phyloP scores from a whole-genome alignment of 23 red algal genomes.

The Cyanidium caldarium region DNA sequence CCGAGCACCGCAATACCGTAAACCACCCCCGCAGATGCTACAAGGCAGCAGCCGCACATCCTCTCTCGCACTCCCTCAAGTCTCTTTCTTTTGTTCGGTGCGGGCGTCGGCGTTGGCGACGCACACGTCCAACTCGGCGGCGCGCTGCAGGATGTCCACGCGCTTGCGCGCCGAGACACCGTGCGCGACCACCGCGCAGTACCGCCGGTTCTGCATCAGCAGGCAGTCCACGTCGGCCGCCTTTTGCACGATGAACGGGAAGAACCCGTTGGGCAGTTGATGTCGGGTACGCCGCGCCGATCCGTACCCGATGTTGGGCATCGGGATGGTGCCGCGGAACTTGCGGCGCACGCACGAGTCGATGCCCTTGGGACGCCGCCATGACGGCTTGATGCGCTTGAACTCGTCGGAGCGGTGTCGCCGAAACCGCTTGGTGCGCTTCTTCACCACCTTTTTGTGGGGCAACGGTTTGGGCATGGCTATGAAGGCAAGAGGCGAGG shows the following conservation, averaged over 20 bases:
- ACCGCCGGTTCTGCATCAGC: conserved; percentile 83
- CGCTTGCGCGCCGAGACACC: conserved; percentile 62
- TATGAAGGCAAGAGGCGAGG: too few relatives aligned
- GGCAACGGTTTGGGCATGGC: neutral
- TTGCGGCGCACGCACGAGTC: conserved; percentile 80
- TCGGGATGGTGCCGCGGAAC: conserved; percentile 70
- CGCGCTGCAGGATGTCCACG: conserved; percentile 66
- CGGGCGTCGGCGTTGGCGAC: conserved; percentile 66
- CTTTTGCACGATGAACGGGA: conserved; percentile 77
- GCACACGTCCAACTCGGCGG: conserved; percentile 58
- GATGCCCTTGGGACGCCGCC: conserved; percentile 93
- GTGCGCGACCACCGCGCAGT: conserved; percentile 75
- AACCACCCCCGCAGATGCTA: too few relatives aligned
- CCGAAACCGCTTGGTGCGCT: conserved; percentile 84
- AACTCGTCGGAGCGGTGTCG: conserved; percentile 71
- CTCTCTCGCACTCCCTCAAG: too few relatives aligned
- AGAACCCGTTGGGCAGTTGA: conserved; percentile 90
- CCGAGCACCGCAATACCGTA: too few relatives aligned
- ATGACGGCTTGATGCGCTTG: conserved; percentile 68
- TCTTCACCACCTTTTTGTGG: conserved; percentile 64
- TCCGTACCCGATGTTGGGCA: conserved; percentile 99
- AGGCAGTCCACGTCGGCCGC: conserved; percentile 69
- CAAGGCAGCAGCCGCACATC: too few relatives aligned
- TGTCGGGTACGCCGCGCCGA: conserved; percentile 67
- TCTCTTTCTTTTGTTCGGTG: neutral